Percentiles rank a stretch among this genome's conserved stretches.
Evolutionary conservation across 805 yeast species (phyloP).

Genomic region (Wickerhamomyces hampshirensis): DNA sequence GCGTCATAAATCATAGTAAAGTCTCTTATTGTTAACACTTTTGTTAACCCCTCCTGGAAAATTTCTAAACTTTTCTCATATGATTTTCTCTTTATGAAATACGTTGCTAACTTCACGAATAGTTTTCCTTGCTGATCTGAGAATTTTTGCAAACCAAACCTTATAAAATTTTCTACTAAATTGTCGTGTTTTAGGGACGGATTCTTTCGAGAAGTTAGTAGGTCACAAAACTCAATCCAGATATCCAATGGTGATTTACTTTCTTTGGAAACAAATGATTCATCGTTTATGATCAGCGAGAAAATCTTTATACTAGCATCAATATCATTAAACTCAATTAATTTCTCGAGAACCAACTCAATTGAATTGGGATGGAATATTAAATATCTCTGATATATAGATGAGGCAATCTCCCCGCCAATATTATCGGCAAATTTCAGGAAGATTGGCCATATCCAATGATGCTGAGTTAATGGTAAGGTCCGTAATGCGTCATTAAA

Average conservation of each 20-base stretch:
- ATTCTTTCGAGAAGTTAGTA: constrained; percentile 24
- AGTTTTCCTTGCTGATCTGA: constrained; percentile 58
- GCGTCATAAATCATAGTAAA: constrained; percentile 62
- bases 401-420: constrained; percentile 32
- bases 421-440: constrained; percentile 40
- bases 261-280: constrained; percentile 29
- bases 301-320: constrained; percentile 29
- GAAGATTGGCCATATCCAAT: constrained; percentile 50
- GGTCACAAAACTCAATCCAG: constrained; percentile 41
- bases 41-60: constrained; percentile 44
- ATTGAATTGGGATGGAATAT: constrained; percentile 26
- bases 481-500: constrained; percentile 47
- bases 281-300: constrained; percentile 28
- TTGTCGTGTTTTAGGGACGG: constrained; percentile 10
- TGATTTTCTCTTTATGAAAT: constrained; percentile 34
- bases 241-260: constrained; percentile 43
- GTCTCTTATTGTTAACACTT: constrained; percentile 49
- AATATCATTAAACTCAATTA: constrained; percentile 30
- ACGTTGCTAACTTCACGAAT: constrained; percentile 43
- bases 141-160: constrained; percentile 35
- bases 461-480: constrained; percentile 50
- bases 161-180: constrained; percentile 32
- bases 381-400: constrained; percentile 29
- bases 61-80: constrained; percentile 35
- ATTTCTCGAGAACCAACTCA: constrained; percentile 29